Evolutionary conservation across 192 early-diverging fungal species (phyloP).

Genomic region (Haplosporangium gracile): DNA sequence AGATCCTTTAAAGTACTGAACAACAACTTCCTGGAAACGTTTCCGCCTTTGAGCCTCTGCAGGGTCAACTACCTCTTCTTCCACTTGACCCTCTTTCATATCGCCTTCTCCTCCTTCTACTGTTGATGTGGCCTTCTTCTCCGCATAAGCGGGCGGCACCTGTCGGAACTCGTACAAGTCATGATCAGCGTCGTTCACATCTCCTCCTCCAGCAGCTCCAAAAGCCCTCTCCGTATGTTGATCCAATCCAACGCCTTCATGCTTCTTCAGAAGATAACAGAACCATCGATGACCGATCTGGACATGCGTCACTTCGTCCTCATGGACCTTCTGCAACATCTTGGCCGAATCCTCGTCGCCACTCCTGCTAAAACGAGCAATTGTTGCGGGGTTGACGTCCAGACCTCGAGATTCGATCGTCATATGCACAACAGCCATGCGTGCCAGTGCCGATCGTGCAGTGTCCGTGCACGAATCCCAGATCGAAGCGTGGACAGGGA

Average conservation of each 20-base stretch:
- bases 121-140: conserved; percentile 5
- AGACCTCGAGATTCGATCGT: conserved; percentile 78
- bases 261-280: conserved; percentile 58
- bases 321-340: conserved; percentile 68
- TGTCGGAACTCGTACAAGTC: conserved; percentile 48
- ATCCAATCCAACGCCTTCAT: conserved; percentile 32
- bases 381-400: conserved; percentile 77
- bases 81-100: neutral
- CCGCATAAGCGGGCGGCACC: conserved; percentile 37
- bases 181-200: conserved; percentile 29
- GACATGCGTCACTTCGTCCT: conserved; percentile 62
- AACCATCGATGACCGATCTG: conserved; percentile 74
- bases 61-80: conserved; percentile 43
- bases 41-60: conserved; percentile 42
- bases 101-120: neutral
- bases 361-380: conserved; percentile 67
- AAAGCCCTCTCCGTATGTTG: conserved; percentile 5
- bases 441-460: conserved; percentile 55
- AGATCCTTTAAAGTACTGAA: conserved; percentile 64
- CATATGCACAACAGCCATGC: conserved; percentile 77
- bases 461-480: conserved; percentile 80
- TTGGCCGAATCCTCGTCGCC: conserved; percentile 67
- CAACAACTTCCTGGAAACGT: conserved; percentile 52
- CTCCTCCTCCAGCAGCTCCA: conserved; percentile 11
- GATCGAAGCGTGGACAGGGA: conserved; percentile 70